Evolutionary conservation across 169 alveolate species (phyloP), one percentile per base, ranked within the genome.

Genomic region (Eimeria falciformis): DNA sequence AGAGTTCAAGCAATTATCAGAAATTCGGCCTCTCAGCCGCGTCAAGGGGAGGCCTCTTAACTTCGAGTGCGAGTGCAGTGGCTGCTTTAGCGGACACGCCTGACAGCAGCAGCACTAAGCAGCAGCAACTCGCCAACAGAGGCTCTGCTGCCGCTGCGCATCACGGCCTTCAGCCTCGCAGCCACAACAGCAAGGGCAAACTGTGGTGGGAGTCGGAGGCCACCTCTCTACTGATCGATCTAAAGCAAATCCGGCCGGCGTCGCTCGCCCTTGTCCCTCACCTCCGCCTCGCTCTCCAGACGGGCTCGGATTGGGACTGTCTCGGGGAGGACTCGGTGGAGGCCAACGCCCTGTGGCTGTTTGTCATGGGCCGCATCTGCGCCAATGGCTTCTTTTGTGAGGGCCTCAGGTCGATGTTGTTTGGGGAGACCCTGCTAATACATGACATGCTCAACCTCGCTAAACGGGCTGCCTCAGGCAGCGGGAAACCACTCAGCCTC

Each of bases 341-440:
- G 17, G 73, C 37, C 1, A 62, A 62, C 29, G 73, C 73, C 2
- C 29, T 62, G 73, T 62, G 73, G 73, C 29, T 62, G 73, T 62
- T 14, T n/a, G 73, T 62, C n/a, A 62, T 62, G 73, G 73, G 73
- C 37, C 73, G 29, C 29, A 62, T 62, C n/a, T 62, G 73, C 73
- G 73, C 73, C 14, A 62, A 62, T n/a, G 12, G 37, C n/a, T 62
- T 62, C 25, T 12, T 62, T 18, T 62, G 73, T n/a, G 73, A 62
- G n/a, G 73, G 73, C 29, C n/a, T 62, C 29, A 62, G 73, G 73
- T 18, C 40, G 12, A n/a, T 62, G 37, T 29, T 62, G 11, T 62
- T 62, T n/a, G 73, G 73, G n/a, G 73, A 62, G 25, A n/a, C 37
- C 29, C 73, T 62, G 11, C 11, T n/a, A 29, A 9, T 62, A 29